Base-by-base conservation (phyloP, 495 filamentous ascomycete species). In the Penicillium coffeae region DNA sequence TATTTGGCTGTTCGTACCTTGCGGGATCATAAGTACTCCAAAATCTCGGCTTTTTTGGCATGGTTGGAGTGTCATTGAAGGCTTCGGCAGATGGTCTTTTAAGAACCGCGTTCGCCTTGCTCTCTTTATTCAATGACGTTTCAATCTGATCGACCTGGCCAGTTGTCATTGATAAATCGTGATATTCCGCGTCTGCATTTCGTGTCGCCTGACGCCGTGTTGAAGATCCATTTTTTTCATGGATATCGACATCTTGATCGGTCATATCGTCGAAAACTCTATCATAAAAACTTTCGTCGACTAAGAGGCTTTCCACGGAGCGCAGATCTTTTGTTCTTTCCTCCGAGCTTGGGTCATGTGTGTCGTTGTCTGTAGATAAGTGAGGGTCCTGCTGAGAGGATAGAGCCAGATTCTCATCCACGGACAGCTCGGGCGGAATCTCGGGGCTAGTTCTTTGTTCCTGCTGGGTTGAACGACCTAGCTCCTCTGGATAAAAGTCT, bases 401-500 rank as follows among this genome's bases (percentile, higher is more conserved):
- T 22, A 76, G 59, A n/a, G 72, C 71, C 18, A 73, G 70, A 45
- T 59, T 57, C 46, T 81, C 78, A 56, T 81, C 71, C 3, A 74
- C 70, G 21, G 73, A 59, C 9, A 73, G 61, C 14, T 69, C 59
- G 20, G 48, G 50, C 18, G 54, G 48, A 36, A 52, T 48, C 6
- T 50, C 46, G 18, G 41, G 19, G 8, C 34, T 43, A 15, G 43
- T 47, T 10, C 21, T 41, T 9, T 34, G 45, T 2, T 42, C 33
- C 47, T 64, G 45, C 12, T 61, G 27, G 30, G 39, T 56, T 8
- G 62, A 44, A 9, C 54, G 45, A 1, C 71, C 59, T 20, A 90
- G 57, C 40, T 81, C 85, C n/a, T 81, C 75, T 0, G 86, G 80
- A 56, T 82, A 95, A 19, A 96, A 74, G 63, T 96, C 93, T 55